phyloP scores from a whole-genome alignment of 75 land plant genomes.

The Cryptomeria japonica region DNA sequence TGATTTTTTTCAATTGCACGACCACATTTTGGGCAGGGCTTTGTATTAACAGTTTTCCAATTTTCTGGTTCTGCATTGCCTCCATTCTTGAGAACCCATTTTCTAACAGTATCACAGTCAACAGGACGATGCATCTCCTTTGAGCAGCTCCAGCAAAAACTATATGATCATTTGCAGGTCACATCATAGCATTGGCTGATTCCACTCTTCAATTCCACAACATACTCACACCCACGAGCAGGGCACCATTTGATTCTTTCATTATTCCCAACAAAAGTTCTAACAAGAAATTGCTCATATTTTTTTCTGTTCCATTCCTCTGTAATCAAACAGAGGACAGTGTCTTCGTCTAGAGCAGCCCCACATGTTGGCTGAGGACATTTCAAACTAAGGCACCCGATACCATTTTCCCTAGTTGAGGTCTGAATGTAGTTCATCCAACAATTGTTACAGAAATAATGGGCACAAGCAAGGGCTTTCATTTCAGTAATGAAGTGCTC shows the following conservation, averaged over 20 bases:
- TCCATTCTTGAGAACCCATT: constrained; percentile 12
- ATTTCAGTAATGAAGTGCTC: neutral
- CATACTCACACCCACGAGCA: neutral
- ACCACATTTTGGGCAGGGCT: neutral
- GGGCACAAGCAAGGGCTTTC: no score
- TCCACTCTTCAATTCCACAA: no score
- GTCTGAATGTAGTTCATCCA: no score
- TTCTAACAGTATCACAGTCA: neutral
- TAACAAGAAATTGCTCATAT: neutral
- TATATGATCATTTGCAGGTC: no score
- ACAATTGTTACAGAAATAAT: no score
- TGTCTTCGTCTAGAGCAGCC: neutral
- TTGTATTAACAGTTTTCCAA: neutral
- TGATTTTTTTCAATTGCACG: neutral
- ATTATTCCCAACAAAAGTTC: neutral
- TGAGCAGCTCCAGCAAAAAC: no score
- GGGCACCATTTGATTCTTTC: neutral
- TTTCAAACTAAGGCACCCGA: no score
- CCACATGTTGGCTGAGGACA: neutral
- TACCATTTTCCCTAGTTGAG: no score
- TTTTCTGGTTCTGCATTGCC: constrained; percentile 4
- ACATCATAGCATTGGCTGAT: no score
- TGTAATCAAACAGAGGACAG: neutral
- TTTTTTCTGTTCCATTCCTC: neutral
- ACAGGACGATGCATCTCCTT: neutral